Percentiles rank a stretch among this genome's conserved stretches.
Conservation (phyloP, 768 basidiomycete species). For the Calvatia gigantea region DNA sequence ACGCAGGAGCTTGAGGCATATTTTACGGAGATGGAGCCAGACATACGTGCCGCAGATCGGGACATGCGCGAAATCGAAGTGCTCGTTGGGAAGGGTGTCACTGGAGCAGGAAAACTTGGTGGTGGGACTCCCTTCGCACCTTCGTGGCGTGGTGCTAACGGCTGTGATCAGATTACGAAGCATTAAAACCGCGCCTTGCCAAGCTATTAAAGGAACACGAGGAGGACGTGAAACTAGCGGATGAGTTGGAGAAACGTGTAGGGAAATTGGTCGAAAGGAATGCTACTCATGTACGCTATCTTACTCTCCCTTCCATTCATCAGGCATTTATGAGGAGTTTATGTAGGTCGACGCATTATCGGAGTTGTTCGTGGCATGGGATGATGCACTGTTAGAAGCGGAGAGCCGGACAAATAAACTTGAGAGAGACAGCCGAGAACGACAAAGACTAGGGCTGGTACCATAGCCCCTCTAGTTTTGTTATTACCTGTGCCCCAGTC, state of each 20-base stretch:
- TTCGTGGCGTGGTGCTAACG: background rate
- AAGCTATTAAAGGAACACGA: slow-evolving; percentile 53
- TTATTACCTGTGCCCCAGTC: background rate
- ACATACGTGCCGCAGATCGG: slow-evolving; percentile 78
- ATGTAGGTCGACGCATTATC: slow-evolving; percentile 74
- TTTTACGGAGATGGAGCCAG: slow-evolving; percentile 76
- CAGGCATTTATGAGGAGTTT: background rate
- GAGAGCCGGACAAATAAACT: slow-evolving; percentile 56
- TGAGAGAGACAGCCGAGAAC: slow-evolving; percentile 61
- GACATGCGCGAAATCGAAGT: slow-evolving; percentile 77
- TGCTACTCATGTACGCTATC: slow-evolving; percentile 60
- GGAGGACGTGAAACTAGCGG: slow-evolving; percentile 55
- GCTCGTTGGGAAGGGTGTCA: slow-evolving; percentile 67
- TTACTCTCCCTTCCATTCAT: slow-evolving; percentile 1
- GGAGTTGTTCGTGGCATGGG: slow-evolving; percentile 83
- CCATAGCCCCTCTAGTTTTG: background rate
- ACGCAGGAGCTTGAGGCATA: slow-evolving; percentile 67
- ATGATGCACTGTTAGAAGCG: slow-evolving; percentile 66
- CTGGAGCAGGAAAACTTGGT: slow-evolving; percentile 66
- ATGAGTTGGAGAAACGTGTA: slow-evolving; percentile 62
- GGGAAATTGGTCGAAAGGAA: slow-evolving; percentile 64
- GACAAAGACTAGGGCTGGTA: slow-evolving; percentile 58
- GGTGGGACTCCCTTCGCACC: slow-evolving; percentile 32
- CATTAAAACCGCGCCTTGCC: slow-evolving; percentile 64
- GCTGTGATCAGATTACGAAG: slow-evolving; percentile 49